Base-by-base conservation (phyloP, 768 basidiomycete genomes). In the Kwoniella sp. region DNA sequence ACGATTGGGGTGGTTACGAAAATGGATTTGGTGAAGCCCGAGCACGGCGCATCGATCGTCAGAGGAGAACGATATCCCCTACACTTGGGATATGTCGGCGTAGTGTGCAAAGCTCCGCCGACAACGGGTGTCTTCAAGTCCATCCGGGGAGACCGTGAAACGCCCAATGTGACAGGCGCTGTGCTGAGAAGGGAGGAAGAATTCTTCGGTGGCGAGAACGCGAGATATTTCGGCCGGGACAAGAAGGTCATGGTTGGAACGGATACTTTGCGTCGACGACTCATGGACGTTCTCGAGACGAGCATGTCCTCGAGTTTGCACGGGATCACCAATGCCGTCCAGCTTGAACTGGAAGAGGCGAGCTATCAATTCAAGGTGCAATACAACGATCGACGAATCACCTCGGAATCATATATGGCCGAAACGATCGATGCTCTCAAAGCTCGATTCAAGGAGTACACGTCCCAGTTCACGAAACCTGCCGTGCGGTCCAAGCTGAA, bases 1-100 rank as follows among this genome's bases (percentile, higher is more conserved):
- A 99, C 96, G 1, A 93, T 99, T 69, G 96, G 96, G 27, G 96
- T 99, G 17, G 85, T 99, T 47, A 99, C 96, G 22, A 99, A 99
- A 84, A 97, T 99, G 96, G 96, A 99, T 78, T 83, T 99, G 33
- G 92, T 99, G 19, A 84, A 88, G 44, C 86, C 95, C 2, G 89
- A 90, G 58, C 85, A 88, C 64, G 96, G 95, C 12, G 90, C 88
- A 0, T 68, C 78, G 33, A 92, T 98, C 63, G 83, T 99, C 13
- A 82, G 86, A 17, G 93, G 93, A 0, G 93, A 95, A 76, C 84
- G 92, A 55, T 99, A 99, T 74, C 96, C 96, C n/a, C 84, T 99
- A 10, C 92, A 96, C 70, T 85, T 99, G 0, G 96, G 96, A 15
- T 98, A 99, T 71, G 90, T 99, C 25, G 96, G 96, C 24, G 95